A percentile compares a stretch with the other conserved stretches of the same genome.
phyloP scores from a whole-genome alignment of 176 grass and related monocot genomes.

The Thinopyrum elongatum region DNA sequence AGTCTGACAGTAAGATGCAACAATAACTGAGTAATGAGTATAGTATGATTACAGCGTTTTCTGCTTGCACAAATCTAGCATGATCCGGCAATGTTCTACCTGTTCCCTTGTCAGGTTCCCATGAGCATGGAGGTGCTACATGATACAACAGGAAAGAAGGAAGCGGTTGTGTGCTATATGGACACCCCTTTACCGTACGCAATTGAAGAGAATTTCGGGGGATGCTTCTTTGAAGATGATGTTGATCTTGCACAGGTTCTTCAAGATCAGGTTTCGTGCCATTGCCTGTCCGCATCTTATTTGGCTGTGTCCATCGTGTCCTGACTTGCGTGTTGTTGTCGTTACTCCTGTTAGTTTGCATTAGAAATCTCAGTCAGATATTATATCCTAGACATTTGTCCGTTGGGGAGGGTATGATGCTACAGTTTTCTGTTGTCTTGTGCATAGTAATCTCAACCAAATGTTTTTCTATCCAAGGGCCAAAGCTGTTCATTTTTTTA shows the following conservation, averaged over 20 bases:
- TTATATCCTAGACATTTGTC: background rate
- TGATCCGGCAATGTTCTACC: background rate
- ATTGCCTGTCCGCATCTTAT: background rate
- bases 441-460: constrained; percentile 1
- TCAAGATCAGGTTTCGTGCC: constrained; percentile 66
- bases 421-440: background rate
- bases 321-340: background rate
- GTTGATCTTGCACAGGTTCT: constrained; percentile 69
- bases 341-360: background rate
- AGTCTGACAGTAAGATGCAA: background rate
- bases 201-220: constrained; percentile 67
- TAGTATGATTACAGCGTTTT: background rate
- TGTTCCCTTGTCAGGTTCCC: constrained; percentile 22
- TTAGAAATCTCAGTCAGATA: background rate
- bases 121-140: constrained; percentile 31
- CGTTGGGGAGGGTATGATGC: background rate
- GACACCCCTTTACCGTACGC: constrained; percentile 41
- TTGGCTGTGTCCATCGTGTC: background rate
- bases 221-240: constrained; percentile 61
- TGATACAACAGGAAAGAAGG: constrained; percentile 34
- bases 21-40: background rate
- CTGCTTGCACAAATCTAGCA: background rate
- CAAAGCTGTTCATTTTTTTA: background rate
- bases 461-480: background rate
- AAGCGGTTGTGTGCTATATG: constrained; percentile 42